A percentile compares a stretch with the other conserved stretches of the same genome.
phyloP scores from a whole-genome alignment of 768 basidiomycete genomes.

The Lentinus tigrinus region DNA sequence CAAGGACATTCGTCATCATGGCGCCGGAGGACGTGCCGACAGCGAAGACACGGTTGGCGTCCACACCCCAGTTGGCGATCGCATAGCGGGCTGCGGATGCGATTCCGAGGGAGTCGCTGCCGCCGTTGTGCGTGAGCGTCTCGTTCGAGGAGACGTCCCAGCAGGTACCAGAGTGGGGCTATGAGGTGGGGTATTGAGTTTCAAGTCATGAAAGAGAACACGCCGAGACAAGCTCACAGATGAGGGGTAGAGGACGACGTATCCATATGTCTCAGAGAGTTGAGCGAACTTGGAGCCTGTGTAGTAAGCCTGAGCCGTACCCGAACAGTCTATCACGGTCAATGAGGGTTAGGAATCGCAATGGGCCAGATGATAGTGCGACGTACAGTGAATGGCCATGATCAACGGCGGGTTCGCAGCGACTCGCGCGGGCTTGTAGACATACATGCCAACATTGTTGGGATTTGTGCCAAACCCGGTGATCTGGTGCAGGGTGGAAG shows the following conservation, averaged over 20 bases:
- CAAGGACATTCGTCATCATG: conserved; percentile 62
- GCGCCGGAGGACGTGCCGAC: conserved; percentile 53
- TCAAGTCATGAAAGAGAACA: too few species aligned
- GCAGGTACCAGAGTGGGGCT: conserved; percentile 39
- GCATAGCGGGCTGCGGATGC: conserved; percentile 47
- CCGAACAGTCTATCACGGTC: conserved; percentile 37
- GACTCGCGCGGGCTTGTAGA: conserved; percentile 32
- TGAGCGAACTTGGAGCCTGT: conserved; percentile 46
- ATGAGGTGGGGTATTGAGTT: neutral
- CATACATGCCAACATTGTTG: conserved; percentile 48
- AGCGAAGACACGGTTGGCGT: conserved; percentile 45
- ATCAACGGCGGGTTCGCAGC: conserved; percentile 41
- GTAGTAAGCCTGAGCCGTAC: conserved; percentile 52
- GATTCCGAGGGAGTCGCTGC: conserved; percentile 55
- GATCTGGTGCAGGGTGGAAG: conserved; percentile 31
- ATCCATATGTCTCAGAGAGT: conserved; percentile 48
- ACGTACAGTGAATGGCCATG: conserved; percentile 40
- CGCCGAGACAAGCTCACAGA: neutral
- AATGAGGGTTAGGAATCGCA: neutral
- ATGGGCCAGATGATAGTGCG: neutral
- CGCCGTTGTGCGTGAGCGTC: conserved; percentile 54
- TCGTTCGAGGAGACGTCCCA: conserved; percentile 52
- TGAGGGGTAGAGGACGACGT: conserved; percentile 47
- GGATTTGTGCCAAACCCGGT: conserved; percentile 53
- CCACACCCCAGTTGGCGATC: conserved; percentile 46